A percentile compares a stretch with the other conserved stretches of the same genome.
Conservation (phyloP, 352 stramenopile species). For the Phytophthora megakarya region DNA sequence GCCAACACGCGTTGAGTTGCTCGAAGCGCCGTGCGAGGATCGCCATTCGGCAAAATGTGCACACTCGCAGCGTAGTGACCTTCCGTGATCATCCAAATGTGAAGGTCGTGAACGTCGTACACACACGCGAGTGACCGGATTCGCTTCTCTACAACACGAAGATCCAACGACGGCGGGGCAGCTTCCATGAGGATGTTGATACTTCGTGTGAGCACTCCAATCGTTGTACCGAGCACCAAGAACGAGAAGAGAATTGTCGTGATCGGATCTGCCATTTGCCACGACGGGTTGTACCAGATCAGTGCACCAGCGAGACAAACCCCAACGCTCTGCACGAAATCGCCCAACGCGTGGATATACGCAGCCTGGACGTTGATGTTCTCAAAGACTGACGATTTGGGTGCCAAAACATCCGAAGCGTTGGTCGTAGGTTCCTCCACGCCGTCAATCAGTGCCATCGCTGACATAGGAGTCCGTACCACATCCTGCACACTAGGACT, state of each 20-base stretch:
- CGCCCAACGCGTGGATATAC: slow-evolving; percentile 97
- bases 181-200: slow-evolving; percentile 96
- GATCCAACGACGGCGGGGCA: slow-evolving; percentile 71
- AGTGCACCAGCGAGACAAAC: slow-evolving; percentile 95
- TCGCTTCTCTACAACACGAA: slow-evolving; percentile 61
- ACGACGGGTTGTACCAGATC: slow-evolving; percentile 97
- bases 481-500: slow-evolving; percentile 49
- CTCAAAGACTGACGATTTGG: slow-evolving; percentile 51
- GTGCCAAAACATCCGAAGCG: slow-evolving; percentile 7
- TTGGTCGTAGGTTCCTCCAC: slow-evolving; percentile 27
- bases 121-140: slow-evolving; percentile 78
- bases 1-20: slow-evolving; percentile 61
- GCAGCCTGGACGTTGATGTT: slow-evolving; percentile 98
- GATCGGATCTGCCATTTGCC: slow-evolving; percentile 96
- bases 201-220: slow-evolving; percentile 91
- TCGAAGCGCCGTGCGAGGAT: slow-evolving; percentile 50
- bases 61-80: slow-evolving; percentile 90
- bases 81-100: slow-evolving; percentile 96
- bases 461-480: slow-evolving; percentile 76
- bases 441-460: slow-evolving; percentile 70
- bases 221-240: slow-evolving; percentile 94
- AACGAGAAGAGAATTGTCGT: slow-evolving; percentile 96
- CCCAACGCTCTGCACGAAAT: slow-evolving; percentile 97
- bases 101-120: slow-evolving; percentile 96
- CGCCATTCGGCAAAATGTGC: slow-evolving; percentile 84